These are phyloP conservation scores for Fusarium keratoplasticum DNA, from an alignment of 2,329 filamentous ascomycete genomes.

Conservation along the genomic window DNA sequence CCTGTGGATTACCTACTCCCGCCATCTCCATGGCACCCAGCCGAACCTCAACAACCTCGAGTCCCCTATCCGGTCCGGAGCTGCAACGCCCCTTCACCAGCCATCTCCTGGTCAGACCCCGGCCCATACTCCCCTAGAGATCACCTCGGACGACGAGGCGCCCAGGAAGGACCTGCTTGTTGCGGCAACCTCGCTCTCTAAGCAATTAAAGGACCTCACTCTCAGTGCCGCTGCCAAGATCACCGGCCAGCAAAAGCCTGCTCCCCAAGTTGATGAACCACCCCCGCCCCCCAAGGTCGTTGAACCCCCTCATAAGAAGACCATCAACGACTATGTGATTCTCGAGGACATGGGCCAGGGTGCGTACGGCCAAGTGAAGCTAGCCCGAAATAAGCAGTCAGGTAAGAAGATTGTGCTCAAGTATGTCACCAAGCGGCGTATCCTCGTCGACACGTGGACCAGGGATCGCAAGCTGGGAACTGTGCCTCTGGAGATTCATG, in stretches of 20 bases:
- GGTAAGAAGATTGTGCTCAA: constrained; percentile 93
- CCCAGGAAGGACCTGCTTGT: constrained; percentile 55
- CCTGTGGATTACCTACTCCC: constrained; percentile 96
- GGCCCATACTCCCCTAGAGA: constrained; percentile 67
- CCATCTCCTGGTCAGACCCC: constrained; percentile 80
- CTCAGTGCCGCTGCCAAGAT: constrained; percentile 66
- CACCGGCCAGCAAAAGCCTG: constrained; percentile 54
- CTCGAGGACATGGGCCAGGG: constrained; percentile 99
- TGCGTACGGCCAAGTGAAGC: constrained; percentile 96
- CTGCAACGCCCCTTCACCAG: constrained; percentile 79
- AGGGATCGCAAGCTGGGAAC: constrained; percentile 92
- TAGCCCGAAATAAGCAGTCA: constrained; percentile 85
- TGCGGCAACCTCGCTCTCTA: constrained; percentile 62
- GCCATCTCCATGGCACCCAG: constrained; percentile 85
- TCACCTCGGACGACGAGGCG: constrained; percentile 64
- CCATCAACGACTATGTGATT: constrained; percentile 89
- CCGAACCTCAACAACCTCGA: constrained; percentile 68
- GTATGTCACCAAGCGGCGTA: constrained; percentile 96
- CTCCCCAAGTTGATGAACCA: constrained; percentile 49
- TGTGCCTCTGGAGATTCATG: constrained; percentile 96
- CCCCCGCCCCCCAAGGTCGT: constrained; percentile 50
- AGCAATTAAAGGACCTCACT: constrained; percentile 68
- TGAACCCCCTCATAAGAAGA: constrained; percentile 73
- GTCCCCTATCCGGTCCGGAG: constrained; percentile 71
- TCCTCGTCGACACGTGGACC: constrained; percentile 98